A percentile compares a stretch with the other conserved stretches of the same genome.
Evolutionary conservation across 148 eudicot species (phyloP).

Genomic region (Camellia sinensis): DNA sequence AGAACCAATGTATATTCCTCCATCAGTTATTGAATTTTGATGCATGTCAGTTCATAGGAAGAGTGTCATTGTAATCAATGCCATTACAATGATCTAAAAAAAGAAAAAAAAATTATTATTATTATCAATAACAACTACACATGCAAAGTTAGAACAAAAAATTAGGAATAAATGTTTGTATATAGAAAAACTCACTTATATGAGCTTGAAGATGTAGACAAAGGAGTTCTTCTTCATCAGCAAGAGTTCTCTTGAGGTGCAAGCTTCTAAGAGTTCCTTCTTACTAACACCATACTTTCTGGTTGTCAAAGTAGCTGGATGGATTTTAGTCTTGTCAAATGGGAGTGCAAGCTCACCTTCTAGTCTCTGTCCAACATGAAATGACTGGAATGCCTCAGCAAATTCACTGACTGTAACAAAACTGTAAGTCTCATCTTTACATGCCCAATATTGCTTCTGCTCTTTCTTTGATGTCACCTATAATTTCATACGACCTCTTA

Average conservation of each 20-base stretch:
- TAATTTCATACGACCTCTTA: too few species aligned
- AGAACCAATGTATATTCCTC: slow-evolving; percentile 49
- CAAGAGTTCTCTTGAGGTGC: slow-evolving; percentile 51
- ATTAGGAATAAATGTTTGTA: not conserved
- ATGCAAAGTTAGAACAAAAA: not conserved
- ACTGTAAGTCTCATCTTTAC: slow-evolving; percentile 50
- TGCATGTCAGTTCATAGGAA: slow-evolving; percentile 68
- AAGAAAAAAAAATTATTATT: not conserved
- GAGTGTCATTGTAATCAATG: slow-evolving; percentile 51
- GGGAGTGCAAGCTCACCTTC: slow-evolving; percentile 45
- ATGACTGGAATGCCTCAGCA: slow-evolving; percentile 63
- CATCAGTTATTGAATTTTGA: slow-evolving; percentile 35
- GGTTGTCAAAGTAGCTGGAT: slow-evolving; percentile 75
- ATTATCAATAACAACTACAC: not conserved
- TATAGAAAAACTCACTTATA: slow-evolving; percentile 33
- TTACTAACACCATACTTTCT: slow-evolving; percentile 45
- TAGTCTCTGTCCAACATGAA: slow-evolving; percentile 52
- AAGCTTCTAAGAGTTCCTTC: slow-evolving; percentile 55
- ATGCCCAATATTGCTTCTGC: slow-evolving; percentile 67
- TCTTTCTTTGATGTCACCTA: slow-evolving; percentile 89
- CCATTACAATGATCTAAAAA: slow-evolving; percentile 44
- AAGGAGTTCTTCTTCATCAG: slow-evolving; percentile 79
- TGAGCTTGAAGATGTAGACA: slow-evolving; percentile 56
- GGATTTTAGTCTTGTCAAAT: slow-evolving; percentile 62
- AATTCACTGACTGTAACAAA: slow-evolving; percentile 58